phyloP scores from a whole-genome alignment of 352 stramenopile genomes.

The Phytopythium delawarense region DNA sequence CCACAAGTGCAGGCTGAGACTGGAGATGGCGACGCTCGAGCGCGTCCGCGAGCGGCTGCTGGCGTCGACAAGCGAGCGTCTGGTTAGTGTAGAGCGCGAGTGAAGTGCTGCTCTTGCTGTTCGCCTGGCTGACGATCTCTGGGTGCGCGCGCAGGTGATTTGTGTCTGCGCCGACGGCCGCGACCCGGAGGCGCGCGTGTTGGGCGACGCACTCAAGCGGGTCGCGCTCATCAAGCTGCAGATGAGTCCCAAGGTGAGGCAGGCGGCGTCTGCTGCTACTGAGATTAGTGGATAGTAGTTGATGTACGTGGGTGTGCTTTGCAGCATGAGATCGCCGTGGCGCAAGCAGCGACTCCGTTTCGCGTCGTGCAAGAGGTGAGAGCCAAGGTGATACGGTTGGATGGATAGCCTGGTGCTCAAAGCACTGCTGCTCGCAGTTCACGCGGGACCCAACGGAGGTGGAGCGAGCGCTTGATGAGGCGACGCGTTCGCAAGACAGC shows the following conservation, averaged over 20 bases:
- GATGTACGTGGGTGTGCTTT: not conserved
- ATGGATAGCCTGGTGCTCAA: not conserved
- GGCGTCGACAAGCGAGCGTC: slow-evolving; percentile 20
- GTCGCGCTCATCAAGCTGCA: slow-evolving; percentile 46
- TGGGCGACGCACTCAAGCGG: slow-evolving; percentile 37
- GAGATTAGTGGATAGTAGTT: too few species aligned
- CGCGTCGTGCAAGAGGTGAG: slow-evolving; percentile 32
- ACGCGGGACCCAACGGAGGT: slow-evolving; percentile 25
- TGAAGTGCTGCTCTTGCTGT: not conserved
- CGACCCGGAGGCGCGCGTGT: slow-evolving; percentile 17
- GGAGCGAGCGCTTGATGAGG: slow-evolving; percentile 17
- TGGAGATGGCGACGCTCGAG: not conserved
- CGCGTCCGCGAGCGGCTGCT: slow-evolving; percentile 5
- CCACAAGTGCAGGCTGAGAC: not conserved
- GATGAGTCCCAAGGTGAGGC: slow-evolving; percentile 32
- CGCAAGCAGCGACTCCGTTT: slow-evolving; percentile 14
- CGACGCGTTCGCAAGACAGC: slow-evolving; percentile 6
- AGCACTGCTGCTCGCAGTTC: slow-evolving; percentile 18
- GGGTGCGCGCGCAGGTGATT: slow-evolving; percentile 28
- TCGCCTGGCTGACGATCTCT: slow-evolving; percentile 1
- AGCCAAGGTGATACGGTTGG: not conserved
- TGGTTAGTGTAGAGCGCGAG: slow-evolving; percentile 21
- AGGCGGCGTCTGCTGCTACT: not conserved
- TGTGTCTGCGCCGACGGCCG: slow-evolving; percentile 33
- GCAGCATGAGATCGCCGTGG: slow-evolving; percentile 34